A percentile compares a stretch with the other conserved stretches of the same genome.
These are phyloP conservation scores for Plantago lanceolata DNA, from an alignment of 305 asterid genomes.

Conservation along the genomic window DNA sequence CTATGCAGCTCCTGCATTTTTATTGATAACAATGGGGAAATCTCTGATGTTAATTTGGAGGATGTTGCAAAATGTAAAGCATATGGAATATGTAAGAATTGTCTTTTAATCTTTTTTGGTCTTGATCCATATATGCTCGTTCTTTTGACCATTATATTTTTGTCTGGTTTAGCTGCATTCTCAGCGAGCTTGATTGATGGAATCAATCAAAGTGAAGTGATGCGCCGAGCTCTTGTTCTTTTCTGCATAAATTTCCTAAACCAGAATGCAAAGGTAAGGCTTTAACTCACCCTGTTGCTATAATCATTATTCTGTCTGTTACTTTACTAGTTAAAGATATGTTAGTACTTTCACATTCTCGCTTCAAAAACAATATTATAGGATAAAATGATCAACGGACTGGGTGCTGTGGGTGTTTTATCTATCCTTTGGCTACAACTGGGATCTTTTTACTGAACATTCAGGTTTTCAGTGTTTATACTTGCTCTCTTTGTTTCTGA, in stretches of 20 bases:
- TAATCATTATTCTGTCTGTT: background rate
- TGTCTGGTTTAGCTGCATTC: constrained; percentile 49
- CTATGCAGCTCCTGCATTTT: constrained; percentile 61
- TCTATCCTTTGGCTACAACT: too few species aligned
- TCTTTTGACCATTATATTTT: constrained; percentile 13
- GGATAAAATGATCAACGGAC: too few species aligned
- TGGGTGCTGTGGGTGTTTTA: too few species aligned
- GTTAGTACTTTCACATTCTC: background rate
- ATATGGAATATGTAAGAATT: constrained; percentile 63
- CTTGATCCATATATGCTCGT: background rate
- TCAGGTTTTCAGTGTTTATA: too few species aligned
- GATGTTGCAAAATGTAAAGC: constrained; percentile 56
- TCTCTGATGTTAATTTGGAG: constrained; percentile 50
- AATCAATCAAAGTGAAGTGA: constrained; percentile 66
- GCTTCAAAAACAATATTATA: too few species aligned
- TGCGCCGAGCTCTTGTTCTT: constrained; percentile 81
- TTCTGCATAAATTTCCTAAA: constrained; percentile 66
- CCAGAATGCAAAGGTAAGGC: constrained; percentile 59
- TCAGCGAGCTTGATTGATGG: constrained; percentile 69
- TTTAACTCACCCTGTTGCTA: background rate
- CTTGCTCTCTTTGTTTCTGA: too few species aligned
- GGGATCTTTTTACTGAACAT: too few species aligned
- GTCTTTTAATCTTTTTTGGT: background rate
- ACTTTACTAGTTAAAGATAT: background rate
- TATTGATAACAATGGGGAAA: constrained; percentile 49